These are phyloP conservation scores for Phytophthora pluvialis DNA, from an alignment of 352 stramenopile species.

Conservation along the genomic window DNA sequence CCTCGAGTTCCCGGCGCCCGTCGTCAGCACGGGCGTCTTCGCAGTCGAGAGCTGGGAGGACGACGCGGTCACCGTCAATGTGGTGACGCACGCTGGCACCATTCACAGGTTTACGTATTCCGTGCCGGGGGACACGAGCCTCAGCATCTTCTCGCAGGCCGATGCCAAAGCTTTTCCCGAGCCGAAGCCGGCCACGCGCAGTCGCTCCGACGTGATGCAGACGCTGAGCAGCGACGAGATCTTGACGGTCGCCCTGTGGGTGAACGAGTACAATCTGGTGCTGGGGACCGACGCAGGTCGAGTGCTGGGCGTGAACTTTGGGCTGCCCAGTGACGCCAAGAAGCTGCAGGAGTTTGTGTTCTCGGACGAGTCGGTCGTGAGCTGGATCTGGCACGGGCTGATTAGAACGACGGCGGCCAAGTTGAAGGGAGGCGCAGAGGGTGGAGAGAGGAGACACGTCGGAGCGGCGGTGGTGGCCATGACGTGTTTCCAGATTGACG, in stretches of 20 bases:
- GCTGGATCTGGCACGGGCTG: slow-evolving; percentile 76
- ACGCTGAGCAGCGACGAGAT: slow-evolving; percentile 62
- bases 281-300: slow-evolving; percentile 65
- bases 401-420: slow-evolving; percentile 53
- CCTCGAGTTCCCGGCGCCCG: slow-evolving; percentile 62
- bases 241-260: slow-evolving; percentile 68
- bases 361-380: slow-evolving; percentile 69
- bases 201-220: slow-evolving; percentile 51
- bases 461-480: slow-evolving; percentile 56
- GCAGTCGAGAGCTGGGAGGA: slow-evolving; percentile 71
- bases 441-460: slow-evolving; percentile 28
- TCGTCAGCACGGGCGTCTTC: slow-evolving; percentile 63
- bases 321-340: slow-evolving; percentile 45
- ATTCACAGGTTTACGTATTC: slow-evolving; percentile 75
- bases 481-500: slow-evolving; percentile 67
- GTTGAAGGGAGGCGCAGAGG: slow-evolving; percentile 40
- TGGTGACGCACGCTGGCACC: slow-evolving; percentile 71
- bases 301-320: slow-evolving; percentile 77
- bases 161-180: slow-evolving; percentile 50
- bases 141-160: slow-evolving; percentile 66
- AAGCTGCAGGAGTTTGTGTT: slow-evolving; percentile 76
- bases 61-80: slow-evolving; percentile 58
- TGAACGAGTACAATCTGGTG: slow-evolving; percentile 83
- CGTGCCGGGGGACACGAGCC: slow-evolving; percentile 29
- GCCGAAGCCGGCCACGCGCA: slow-evolving; percentile 44